These are phyloP conservation scores for Scheffersomyces lignosus DNA, from an alignment of 805 yeast species.

Conservation along the genomic window DNA sequence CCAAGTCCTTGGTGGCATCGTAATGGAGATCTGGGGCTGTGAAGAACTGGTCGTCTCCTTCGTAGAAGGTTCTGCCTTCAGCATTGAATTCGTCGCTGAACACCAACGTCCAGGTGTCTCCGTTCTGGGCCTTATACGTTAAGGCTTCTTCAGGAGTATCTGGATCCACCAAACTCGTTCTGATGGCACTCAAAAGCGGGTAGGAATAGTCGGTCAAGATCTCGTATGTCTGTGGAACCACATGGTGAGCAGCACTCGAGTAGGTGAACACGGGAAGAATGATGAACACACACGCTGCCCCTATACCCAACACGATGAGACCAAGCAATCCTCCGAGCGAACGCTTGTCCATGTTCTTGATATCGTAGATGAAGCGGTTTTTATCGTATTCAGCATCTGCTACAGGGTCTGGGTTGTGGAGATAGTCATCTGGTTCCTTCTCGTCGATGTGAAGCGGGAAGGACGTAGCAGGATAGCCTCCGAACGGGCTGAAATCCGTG, in stretches of 20 bases:
- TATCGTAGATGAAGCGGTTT: constrained; percentile 61
- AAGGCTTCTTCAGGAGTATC: constrained; percentile 38
- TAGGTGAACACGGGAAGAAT: constrained; percentile 82
- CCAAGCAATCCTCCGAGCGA: constrained; percentile 66
- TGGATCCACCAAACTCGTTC: constrained; percentile 39
- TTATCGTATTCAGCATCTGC: constrained; percentile 85
- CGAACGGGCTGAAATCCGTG: constrained; percentile 81
- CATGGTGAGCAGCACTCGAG: constrained; percentile 56
- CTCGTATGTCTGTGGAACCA: constrained; percentile 35
- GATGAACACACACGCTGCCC: constrained; percentile 67
- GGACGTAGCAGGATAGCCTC: constrained; percentile 92
- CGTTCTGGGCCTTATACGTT: constrained; percentile 19
- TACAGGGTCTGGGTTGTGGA: constrained; percentile 95
- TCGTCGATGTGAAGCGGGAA: constrained; percentile 92
- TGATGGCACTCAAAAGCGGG: constrained; percentile 36
- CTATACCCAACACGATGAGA: constrained; percentile 55
- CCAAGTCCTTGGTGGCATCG: constrained; percentile 44
- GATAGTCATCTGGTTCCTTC: constrained; percentile 90
- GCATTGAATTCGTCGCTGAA: constrained; percentile 45
- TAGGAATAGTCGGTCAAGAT: constrained; percentile 46
- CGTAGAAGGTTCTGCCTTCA: constrained; percentile 44
- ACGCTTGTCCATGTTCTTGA: constrained; percentile 64
- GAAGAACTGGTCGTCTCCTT: constrained; percentile 46
- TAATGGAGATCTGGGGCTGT: constrained; percentile 41
- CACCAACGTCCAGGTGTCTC: constrained; percentile 36